Conservation (phyloP, 345 rosid species). For the Noccaea bulbosa region DNA sequence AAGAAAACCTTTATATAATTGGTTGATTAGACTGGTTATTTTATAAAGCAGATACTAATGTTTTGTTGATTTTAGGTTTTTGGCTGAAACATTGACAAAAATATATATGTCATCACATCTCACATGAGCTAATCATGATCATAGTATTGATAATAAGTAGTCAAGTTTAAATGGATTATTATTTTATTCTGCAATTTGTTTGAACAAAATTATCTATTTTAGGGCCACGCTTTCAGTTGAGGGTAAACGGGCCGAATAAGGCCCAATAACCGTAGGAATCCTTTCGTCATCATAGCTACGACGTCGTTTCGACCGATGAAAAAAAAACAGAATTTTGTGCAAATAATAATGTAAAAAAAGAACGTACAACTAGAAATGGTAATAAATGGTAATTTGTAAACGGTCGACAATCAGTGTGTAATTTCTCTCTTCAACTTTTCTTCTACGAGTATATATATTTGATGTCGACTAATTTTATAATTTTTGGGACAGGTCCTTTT, state of each 20-base stretch:
- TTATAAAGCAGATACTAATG: conserved; percentile 2
- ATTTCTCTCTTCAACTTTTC: conserved; percentile 21
- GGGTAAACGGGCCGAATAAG: background rate
- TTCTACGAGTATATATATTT: background rate
- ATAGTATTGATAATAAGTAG: too few relatives aligned
- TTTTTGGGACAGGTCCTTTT: conserved; percentile 27
- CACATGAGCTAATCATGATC: background rate
- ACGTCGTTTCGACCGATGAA: too few relatives aligned
- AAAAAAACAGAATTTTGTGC: too few relatives aligned
- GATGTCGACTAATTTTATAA: background rate
- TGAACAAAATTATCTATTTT: too few relatives aligned
- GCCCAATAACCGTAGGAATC: background rate
- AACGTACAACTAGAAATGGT: background rate
- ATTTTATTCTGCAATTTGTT: too few relatives aligned
- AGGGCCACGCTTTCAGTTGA: background rate
- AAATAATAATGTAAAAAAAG: too few relatives aligned
- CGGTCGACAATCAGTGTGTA: background rate
- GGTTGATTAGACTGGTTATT: background rate
- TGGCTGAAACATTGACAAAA: background rate
- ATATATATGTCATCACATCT: background rate
- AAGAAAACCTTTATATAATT: background rate
- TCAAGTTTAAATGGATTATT: too few relatives aligned
- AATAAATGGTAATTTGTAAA: background rate
- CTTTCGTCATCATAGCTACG: background rate
- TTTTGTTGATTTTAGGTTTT: background rate